Conservation (phyloP, 2,329 filamentous ascomycete species). For the Aspergillus fumigatus region DNA sequence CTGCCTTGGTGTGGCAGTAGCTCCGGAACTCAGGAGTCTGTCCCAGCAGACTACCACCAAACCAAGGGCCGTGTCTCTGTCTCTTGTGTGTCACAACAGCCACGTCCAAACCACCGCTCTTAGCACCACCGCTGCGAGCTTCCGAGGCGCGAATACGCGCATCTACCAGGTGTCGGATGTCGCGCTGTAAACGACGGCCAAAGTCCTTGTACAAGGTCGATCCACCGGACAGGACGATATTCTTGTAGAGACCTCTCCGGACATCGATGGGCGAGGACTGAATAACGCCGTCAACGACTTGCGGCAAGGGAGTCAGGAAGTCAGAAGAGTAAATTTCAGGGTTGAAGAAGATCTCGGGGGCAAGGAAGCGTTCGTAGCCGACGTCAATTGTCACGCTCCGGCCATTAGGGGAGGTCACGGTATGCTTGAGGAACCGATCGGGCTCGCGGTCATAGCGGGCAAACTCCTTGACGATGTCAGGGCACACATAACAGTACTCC, state of each 20-base stretch:
- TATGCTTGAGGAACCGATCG: constrained; percentile 84
- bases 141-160: constrained; percentile 89
- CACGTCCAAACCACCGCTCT: constrained; percentile 90
- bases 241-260: constrained; percentile 95
- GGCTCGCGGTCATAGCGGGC: constrained; percentile 89
- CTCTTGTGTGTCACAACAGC: constrained; percentile 97
- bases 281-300: constrained; percentile 92
- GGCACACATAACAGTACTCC: constrained; percentile 96
- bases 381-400: constrained; percentile 83
- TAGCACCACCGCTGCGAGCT: constrained; percentile 82
- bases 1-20: constrained; percentile 88
- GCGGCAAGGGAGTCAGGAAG: constrained; percentile 90
- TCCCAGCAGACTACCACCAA: constrained; percentile 90
- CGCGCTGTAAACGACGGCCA: constrained; percentile 87
- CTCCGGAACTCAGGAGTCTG: constrained; percentile 98
- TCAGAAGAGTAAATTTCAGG: constrained; percentile 99
- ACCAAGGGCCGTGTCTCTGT: constrained; percentile 97
- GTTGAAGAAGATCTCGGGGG: constrained; percentile 99
- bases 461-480: constrained; percentile 99
- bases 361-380: constrained; percentile 95
- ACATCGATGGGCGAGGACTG: constrained; percentile 98
- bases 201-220: constrained; percentile 99
- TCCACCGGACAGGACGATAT: constrained; percentile 95
- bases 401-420: constrained; percentile 79
- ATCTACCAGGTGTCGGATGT: constrained; percentile 94